Base-by-base conservation (phyloP, 164 flowering plant genomes). In the Magnolia officinalis region DNA sequence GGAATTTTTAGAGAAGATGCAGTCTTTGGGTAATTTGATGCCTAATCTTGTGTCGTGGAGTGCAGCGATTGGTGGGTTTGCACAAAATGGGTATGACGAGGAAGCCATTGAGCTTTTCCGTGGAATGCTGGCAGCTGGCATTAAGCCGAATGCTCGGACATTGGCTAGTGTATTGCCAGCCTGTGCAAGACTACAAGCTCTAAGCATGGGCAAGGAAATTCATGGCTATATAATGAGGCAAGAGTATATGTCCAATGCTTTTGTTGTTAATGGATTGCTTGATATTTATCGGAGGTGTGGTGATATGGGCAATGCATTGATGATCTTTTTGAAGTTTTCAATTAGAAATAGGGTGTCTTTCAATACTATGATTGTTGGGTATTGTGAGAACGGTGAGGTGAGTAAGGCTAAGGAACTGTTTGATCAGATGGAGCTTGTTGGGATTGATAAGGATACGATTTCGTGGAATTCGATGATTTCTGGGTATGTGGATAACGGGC, bases 381-480 rank as follows among this genome's bases (percentile, higher is more conserved):
- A 85, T 52, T 87, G 84, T 68, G 94, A 90, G 72, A 87, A 80
- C 76, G 91, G 90, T 69, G 83, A 89, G 26, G 37, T 89, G 37
- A 65, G 72, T 18, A 85, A 81, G 72, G 94, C 93, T 29, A 84
- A 75, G 81, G 81, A 83, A 70, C 63, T 90, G 19, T 90, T 92
- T 81, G 85, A 87, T 80, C 82, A 80, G 49, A 89, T 89, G 92
- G 88, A 85, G 74, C 24, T 58, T 24, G 74, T 72, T n/a, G 90
- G 92, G 49, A 64, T 84, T 18, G 14, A 72, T 73, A 86, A 79
- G 80, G 89, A 82, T 80, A 78, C 80, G 55, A 84, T 86, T 50
- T 83, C 97, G 8, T 92, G 97, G 97, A 92, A 91, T 70, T 85
- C 94, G 0, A 87, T 91, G 88, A 83, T 91, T 49, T 83, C 97